phyloP scores from a whole-genome alignment of 2,329 filamentous ascomycete species.

The Scedosporium apiospermum region DNA sequence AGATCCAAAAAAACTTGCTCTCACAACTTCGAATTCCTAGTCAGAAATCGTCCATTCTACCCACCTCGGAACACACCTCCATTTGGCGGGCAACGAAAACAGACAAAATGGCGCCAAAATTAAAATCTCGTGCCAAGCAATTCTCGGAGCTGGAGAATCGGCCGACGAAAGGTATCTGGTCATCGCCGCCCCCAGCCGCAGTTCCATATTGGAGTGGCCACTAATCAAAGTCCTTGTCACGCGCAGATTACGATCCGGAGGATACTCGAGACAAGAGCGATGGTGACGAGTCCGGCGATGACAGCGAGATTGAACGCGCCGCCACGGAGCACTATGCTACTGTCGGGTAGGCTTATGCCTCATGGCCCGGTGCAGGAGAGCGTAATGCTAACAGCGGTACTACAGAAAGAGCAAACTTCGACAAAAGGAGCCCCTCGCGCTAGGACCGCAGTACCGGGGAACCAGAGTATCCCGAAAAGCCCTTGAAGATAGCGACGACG shows the following conservation, averaged over 20 bases:
- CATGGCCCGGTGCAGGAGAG: background rate
- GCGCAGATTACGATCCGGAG: conserved; percentile 72
- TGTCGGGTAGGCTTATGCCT: conserved; percentile 49
- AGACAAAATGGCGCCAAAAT: conserved; percentile 2
- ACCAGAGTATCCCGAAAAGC: conserved; percentile 62
- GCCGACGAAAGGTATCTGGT: conserved; percentile 4
- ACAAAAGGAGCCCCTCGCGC: conserved; percentile 54
- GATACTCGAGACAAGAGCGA: conserved; percentile 44
- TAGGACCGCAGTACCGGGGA: conserved; percentile 76
- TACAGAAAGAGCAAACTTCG: conserved; percentile 71
- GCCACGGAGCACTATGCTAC: conserved; percentile 81
- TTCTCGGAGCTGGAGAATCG: background rate
- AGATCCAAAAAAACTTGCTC: background rate
- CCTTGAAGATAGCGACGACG: conserved; percentile 42
- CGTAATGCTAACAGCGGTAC: background rate
- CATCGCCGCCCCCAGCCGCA: background rate
- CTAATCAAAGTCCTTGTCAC: background rate
- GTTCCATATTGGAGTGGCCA: background rate
- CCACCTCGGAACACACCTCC: too few species aligned
- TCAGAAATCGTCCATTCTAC: background rate
- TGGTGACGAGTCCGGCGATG: conserved; percentile 39
- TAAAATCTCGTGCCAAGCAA: background rate
- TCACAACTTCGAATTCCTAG: background rate
- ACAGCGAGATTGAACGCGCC: conserved; percentile 39
- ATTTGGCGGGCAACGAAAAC: background rate